Base-by-base conservation (phyloP, 2,329 filamentous ascomycete species). In the Penicillium psychrosexuale region DNA sequence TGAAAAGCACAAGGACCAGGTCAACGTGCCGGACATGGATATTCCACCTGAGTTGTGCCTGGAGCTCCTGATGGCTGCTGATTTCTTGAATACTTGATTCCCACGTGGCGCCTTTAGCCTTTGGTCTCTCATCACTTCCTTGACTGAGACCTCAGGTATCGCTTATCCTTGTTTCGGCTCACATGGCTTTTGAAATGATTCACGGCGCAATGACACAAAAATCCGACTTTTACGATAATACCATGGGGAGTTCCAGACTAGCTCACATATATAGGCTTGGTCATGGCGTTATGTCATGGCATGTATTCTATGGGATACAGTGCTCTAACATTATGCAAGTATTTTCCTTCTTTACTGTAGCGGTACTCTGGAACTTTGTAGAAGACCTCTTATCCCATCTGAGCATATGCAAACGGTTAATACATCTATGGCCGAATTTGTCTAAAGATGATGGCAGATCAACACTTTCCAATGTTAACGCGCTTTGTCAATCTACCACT, bases 21-120 rank as follows among this genome's bases (percentile, higher is more conserved):
- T 76, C 44, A 83, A 85, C 55, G 84, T 87, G 9, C 79, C 84
- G 0, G 85, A 88, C 63, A 84, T 87, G 81, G 84, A 88, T 42
- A 82, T 87, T 22, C 83, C 84, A 7, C 77, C 83, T 2, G 85
- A 88, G 72, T 66, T 88, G 48, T 86, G 84, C 62, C 63, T 88
- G 62, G 85, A 88, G 67, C 64, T 88, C 57, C 68, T 88, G 65
- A 85, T 87, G 77, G 84, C 85, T 27, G 84, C 85, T 15, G 85
- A 88, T 75, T 88, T 85, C 71, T 65, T 88, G 65, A 80, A 84
- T 69, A 77, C 75, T 65, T 69, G 51, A 65, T 55, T 27, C 34
- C 7, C 22, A 42, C 8, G n/a, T 27, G 47, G 19, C 31, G 34
- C 38, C 38, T 31, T 28, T 15, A 31, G 39, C 30, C 5, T 24